Base-by-base conservation (phyloP, 441 rosid genomes). In the Brassica hybrid region DNA sequence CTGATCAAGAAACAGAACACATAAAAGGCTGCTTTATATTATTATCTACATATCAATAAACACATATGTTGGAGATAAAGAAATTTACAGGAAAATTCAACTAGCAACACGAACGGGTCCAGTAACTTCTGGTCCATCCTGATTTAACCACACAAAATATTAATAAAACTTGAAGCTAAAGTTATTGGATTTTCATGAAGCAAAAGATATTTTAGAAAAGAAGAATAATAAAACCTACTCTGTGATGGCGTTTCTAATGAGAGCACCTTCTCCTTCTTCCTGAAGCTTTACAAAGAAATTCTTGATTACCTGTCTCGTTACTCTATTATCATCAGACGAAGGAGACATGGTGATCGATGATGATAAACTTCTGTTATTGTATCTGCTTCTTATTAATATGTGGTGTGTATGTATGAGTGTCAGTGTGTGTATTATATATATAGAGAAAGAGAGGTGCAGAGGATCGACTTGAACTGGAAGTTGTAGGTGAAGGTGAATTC, bases 51-150 rank as follows among this genome's bases (percentile, higher is more conserved):
- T 27, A 27, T 27, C 32, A 27, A 27, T 27, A 4, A 27, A 27
- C 5, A 27, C 17, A 48, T 48, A 48, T 48, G 5, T 48, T 2
- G 17, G 7, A n/a, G 7, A 57, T 59, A 17, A 12, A 23, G 9
- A 64, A 13, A 17, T 5, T 67, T 72, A 94, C 99, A 90, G 56
- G 96, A 83, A 77, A 93, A 90, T 21, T 95, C 88, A 86, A 93
- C 97, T 85, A 95, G 78, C 85, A 87, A 84, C 30, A 95, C 88
- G 82, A 95, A 95, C 71, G 99, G 99, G 77, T 95, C 99, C 85
- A 93, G 78, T 65, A 62, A 59, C 89, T 82, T 82, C 69, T 87
- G 80, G 12, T 95, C 96, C 73, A 73, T 80, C 88, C 99, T 95
- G 90, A 72, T 11, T 54, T 54, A 54, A 17, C 11, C 59, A 54